These are phyloP conservation scores for Fusarium tricinctum DNA, from an alignment of 2,329 filamentous ascomycete species.

Conservation along the genomic window DNA sequence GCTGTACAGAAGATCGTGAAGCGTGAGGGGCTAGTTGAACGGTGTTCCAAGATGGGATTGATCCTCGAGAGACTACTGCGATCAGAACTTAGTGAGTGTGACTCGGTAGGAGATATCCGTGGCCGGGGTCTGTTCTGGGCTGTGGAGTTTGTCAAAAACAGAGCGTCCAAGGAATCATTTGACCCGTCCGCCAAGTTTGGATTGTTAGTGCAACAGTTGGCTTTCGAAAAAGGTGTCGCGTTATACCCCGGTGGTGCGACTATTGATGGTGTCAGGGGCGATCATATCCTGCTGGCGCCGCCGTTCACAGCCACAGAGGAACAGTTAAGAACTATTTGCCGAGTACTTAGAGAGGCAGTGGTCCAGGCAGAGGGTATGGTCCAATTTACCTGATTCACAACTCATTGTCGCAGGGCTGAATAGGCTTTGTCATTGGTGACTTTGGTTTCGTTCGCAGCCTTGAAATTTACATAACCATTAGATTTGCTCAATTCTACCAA, in stretches of 20 bases:
- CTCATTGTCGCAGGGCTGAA: too few relatives aligned
- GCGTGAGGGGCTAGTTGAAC: conserved; percentile 69
- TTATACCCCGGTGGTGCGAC: conserved; percentile 76
- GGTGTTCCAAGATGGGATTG: conserved; percentile 68
- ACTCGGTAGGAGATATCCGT: conserved; percentile 15
- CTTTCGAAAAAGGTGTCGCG: conserved; percentile 54
- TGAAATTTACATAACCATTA: too few relatives aligned
- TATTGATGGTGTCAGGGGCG: conserved; percentile 70
- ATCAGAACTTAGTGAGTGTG: not conserved
- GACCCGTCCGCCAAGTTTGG: conserved; percentile 48
- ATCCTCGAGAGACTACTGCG: not conserved
- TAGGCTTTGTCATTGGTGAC: too few relatives aligned
- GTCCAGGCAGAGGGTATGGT: conserved; percentile 22
- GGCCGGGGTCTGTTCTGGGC: conserved; percentile 59
- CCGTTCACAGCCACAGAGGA: conserved; percentile 71
- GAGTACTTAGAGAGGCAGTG: conserved; percentile 25
- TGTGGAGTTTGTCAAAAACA: conserved; percentile 60
- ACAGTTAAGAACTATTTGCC: conserved; percentile 40
- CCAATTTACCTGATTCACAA: fast-evolving
- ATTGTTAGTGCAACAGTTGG: conserved; percentile 48
- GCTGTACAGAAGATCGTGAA: conserved; percentile 72
- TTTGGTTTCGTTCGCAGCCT: too few relatives aligned
- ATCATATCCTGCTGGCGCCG: conserved; percentile 77
- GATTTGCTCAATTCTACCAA: too few relatives aligned
- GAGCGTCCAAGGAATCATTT: conserved; percentile 55